A percentile compares a stretch with the other conserved stretches of the same genome.
Evolutionary conservation across 441 rosid species (phyloP).

Genomic region (Euphorbia corollata): DNA sequence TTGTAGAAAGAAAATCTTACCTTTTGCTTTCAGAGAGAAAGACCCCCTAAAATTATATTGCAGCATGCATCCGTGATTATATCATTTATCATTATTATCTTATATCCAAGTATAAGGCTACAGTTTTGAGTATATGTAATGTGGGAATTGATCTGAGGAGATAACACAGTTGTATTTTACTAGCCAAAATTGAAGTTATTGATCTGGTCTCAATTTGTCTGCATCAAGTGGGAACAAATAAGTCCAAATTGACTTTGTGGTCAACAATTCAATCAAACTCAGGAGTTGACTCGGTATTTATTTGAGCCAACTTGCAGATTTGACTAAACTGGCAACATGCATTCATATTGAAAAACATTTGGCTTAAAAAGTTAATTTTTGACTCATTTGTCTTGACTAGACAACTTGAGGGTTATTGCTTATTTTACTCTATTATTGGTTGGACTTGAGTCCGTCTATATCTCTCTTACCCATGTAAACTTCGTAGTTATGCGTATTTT

Average conservation of each 20-base stretch:
- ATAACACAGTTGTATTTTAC: not conserved
- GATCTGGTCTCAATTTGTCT: not conserved
- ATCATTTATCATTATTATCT: too few species aligned
- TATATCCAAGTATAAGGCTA: not conserved
- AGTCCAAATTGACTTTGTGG: not conserved
- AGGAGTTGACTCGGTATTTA: not conserved
- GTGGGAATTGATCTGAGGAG: not conserved
- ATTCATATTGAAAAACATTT: not conserved
- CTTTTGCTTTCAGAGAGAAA: not conserved
- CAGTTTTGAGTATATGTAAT: not conserved
- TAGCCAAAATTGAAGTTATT: conserved; percentile 1
- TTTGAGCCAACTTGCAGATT: not conserved
- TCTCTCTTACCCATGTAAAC: not conserved
- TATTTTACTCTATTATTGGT: not conserved
- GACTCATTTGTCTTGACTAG: not conserved
- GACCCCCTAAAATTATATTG: not conserved
- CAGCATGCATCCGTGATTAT: not conserved
- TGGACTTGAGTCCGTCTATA: not conserved
- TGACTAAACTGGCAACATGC: not conserved
- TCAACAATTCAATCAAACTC: not conserved
- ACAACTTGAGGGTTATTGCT: not conserved
- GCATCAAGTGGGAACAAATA: not conserved
- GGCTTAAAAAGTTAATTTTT: not conserved
- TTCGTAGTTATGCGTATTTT: not conserved
- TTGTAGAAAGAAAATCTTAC: not conserved